Base-by-base conservation (phyloP, 2,329 filamentous ascomycete genomes). In the Colletotrichum noveboracense region DNA sequence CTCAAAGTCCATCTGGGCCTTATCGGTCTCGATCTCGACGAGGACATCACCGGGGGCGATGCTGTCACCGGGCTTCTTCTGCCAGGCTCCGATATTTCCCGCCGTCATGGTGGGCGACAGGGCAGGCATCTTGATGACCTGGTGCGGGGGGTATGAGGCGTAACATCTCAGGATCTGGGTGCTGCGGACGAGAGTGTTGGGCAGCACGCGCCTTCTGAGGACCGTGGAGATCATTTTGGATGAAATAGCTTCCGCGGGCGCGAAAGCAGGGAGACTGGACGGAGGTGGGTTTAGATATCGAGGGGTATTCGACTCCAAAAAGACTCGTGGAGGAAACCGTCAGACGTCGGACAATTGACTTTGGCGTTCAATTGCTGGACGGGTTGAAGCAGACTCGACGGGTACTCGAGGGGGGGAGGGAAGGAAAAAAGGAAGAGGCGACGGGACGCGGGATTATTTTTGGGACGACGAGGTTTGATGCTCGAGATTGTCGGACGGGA, bases 1-100 rank as follows among this genome's bases (percentile, higher is more conserved):
- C 88, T 99, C 97, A 85, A 99, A 98, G 89, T 99, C 97, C 97
- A 99, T 99, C 89, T 98, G 97, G 79, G 97, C 97, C 91, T 99
- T 99, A 88, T 99, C 97, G 81, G 97, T 99, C 91, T 99, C 97
- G 82, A 98, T 98, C 90, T 98, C 96, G 80, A 98, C 96, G 80
- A 99, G 89, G 62, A 99, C 97, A 85, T 99, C 97, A 85, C 97
- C 97, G 68, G 97, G 96, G 74, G 92, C 89, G 85, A 99, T 93
- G 78, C 89, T 83, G 86, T 99, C 97, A 84, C 97, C 97, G 79
- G 93, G 90, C 89, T 98, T 97, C 92, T 98, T 99, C 89, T 98
- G 95, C 97, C 97, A 99, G 78, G 93, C 89, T 82, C 97, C 97
- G 86, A 99, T 98, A 89, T 98, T 98, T 85, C 97, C 97, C 77